Base-by-base conservation (phyloP, 371 early-diverging fungal species). In the Parasitella parasitica region DNA sequence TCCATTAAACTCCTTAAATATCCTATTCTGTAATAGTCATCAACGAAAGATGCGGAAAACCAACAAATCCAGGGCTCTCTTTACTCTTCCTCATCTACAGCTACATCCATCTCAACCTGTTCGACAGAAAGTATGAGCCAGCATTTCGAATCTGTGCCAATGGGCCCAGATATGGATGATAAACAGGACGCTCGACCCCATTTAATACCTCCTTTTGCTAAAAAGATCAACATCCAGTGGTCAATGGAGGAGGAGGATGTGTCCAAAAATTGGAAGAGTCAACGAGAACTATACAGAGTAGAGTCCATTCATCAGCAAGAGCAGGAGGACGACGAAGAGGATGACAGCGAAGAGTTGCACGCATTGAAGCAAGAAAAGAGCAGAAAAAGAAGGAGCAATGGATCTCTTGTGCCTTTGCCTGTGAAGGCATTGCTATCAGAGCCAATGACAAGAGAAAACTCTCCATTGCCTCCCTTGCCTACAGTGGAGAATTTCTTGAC, bases 341-440 rank as follows among this genome's bases (percentile, higher is more conserved):
- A 53, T 34, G 43, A 46, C 6, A 54, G 16, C 4, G 51, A 52
- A 35, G 37, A 13, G 12, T 43, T 22, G 3, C 22, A 43, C 22
- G n/a, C 28, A 43, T 24, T 26, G 0, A 28, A 41, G 26, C 39
- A 24, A 24, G 43, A 41, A 26, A 41, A 54, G 70, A 78, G 76
- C 13, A 64, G 85, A 6, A 63, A 80, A 48, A 50, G 85, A 41
- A 70, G 82, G 8, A 80, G 81, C 6, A 64, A 78, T 15, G 81
- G 56, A 0, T 38, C 50, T 7, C 55, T 60, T 2, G 6, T 57
- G 8, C 15, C 37, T 15, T 24, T 26, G 20, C 12, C 34, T 8
- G 39, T 41, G 8, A 24, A 26, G 37, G 13, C 55, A 28, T 37
- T 38, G 32, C 15, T 43, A 13, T 32, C 48, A 34, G 30, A 24